Conservation (phyloP, 495 filamentous ascomycete species). For the Penicillium fimorum region DNA sequence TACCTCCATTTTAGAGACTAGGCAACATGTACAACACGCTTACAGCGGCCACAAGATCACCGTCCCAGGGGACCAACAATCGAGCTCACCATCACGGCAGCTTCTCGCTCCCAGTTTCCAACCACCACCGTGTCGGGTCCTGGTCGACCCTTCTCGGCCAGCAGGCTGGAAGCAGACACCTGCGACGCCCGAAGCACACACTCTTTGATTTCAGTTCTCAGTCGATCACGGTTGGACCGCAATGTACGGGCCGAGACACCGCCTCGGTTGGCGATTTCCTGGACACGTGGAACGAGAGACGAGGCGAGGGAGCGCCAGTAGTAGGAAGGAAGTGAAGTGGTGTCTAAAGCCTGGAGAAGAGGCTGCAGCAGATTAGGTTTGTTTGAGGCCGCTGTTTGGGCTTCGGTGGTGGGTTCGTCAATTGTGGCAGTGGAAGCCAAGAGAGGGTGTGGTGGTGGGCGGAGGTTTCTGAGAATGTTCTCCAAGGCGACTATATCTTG, state of each 20-base stretch:
- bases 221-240: constrained; percentile 67
- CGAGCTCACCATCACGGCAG: constrained; percentile 90
- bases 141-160: constrained; percentile 42
- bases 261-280: constrained; percentile 77
- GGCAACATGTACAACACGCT: not conserved
- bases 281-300: constrained; percentile 69
- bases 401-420: constrained; percentile 9
- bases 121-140: constrained; percentile 37
- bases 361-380: constrained; percentile 65
- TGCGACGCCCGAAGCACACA: constrained; percentile 75
- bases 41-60: constrained; percentile 13
- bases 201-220: constrained; percentile 74
- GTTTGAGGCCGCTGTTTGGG: constrained; percentile 9
- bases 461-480: constrained; percentile 65
- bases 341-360: constrained; percentile 78
- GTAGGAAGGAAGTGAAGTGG: constrained; percentile 78
- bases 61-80: constrained; percentile 55
- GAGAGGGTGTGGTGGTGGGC: constrained; percentile 63
- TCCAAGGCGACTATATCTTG: constrained; percentile 89
- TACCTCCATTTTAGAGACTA: not conserved
- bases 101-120: constrained; percentile 82
- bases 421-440: constrained; percentile 33
- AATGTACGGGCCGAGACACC: constrained; percentile 81
- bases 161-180: constrained; percentile 52
- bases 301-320: constrained; percentile 89